phyloP scores from a whole-genome alignment of 2,329 filamentous ascomycete species.

The Trichoderma atrobrunneum region DNA sequence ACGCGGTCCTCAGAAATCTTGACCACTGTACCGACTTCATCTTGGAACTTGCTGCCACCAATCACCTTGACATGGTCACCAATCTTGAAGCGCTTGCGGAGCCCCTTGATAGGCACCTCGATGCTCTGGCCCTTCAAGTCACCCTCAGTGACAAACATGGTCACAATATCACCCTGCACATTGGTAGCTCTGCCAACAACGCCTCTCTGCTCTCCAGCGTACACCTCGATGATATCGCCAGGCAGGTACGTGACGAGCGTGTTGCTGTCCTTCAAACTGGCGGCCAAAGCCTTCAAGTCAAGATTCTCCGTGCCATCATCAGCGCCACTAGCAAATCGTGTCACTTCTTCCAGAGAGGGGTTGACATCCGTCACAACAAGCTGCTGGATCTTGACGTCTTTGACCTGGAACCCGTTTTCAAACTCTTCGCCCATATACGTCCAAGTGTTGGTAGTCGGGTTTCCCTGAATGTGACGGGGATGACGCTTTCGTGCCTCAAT shows the following conservation, averaged over 20 bases:
- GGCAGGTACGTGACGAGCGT: slow-evolving; percentile 81
- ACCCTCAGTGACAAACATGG: slow-evolving; percentile 79
- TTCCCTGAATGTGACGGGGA: slow-evolving; percentile 59
- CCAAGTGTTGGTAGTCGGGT: slow-evolving; percentile 76
- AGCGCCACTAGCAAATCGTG: slow-evolving; percentile 82
- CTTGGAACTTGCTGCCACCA: slow-evolving; percentile 87
- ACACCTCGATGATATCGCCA: slow-evolving; percentile 95
- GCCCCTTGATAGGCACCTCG: slow-evolving; percentile 85
- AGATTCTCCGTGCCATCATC: slow-evolving; percentile 93
- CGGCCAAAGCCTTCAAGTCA: slow-evolving; percentile 85
- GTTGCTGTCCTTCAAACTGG: slow-evolving; percentile 81
- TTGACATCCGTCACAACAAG: slow-evolving; percentile 87
- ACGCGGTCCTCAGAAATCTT: slow-evolving; percentile 90
- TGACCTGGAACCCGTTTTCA: slow-evolving; percentile 87
- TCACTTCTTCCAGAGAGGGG: slow-evolving; percentile 90
- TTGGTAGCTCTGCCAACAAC: slow-evolving; percentile 82
- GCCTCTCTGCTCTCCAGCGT: slow-evolving; percentile 90
- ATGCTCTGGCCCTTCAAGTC: slow-evolving; percentile 79
- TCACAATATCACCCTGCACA: slow-evolving; percentile 89
- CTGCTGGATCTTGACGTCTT: slow-evolving; percentile 86
- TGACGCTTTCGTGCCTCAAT: slow-evolving; percentile 87
- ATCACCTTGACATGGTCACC: slow-evolving; percentile 99
- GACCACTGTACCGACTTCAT: slow-evolving; percentile 96
- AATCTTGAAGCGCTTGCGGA: slow-evolving; percentile 87
- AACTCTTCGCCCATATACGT: slow-evolving; percentile 87